Conservation (phyloP, 208 protist species). For the Trypanosoma cruzi region DNA sequence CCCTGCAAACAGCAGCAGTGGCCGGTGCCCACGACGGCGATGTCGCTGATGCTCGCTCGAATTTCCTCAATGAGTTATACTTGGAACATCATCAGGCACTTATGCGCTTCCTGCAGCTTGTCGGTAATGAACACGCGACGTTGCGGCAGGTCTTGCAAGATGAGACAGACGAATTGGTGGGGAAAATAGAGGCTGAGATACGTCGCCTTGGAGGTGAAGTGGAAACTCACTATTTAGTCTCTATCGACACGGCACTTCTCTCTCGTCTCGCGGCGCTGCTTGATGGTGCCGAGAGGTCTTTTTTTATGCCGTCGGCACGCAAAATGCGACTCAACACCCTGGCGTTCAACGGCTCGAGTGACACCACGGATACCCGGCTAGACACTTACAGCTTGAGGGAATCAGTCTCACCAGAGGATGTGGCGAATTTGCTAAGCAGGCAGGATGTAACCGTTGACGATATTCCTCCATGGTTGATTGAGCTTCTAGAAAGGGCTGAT, state of each 20-base stretch:
- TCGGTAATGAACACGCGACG: conserved; percentile 17
- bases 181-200: conserved; percentile 19
- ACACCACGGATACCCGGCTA: background rate
- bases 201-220: background rate
- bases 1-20: background rate
- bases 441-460: background rate
- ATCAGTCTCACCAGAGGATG: background rate
- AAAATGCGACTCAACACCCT: background rate
- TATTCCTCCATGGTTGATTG: conserved; percentile 6
- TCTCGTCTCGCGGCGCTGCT: conserved; percentile 19
- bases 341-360: background rate
- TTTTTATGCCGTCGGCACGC: background rate
- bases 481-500: conserved; percentile 6
- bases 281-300: background rate
- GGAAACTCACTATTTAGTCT: conserved; percentile 31
- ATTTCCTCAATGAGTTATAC: conserved; percentile 16
- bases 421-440: conserved; percentile 4
- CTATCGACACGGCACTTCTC: conserved; percentile 36
- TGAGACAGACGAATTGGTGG: conserved; percentile 20
- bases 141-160: conserved; percentile 13
- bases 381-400: background rate
- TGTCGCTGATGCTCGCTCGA: background rate
- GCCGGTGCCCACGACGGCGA: too few species aligned
- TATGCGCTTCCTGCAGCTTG: conserved; percentile 21
- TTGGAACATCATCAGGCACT: conserved; percentile 32